Evolutionary conservation across 768 basidiomycete species (phyloP).

Genomic region (Tulasnella sp.): DNA sequence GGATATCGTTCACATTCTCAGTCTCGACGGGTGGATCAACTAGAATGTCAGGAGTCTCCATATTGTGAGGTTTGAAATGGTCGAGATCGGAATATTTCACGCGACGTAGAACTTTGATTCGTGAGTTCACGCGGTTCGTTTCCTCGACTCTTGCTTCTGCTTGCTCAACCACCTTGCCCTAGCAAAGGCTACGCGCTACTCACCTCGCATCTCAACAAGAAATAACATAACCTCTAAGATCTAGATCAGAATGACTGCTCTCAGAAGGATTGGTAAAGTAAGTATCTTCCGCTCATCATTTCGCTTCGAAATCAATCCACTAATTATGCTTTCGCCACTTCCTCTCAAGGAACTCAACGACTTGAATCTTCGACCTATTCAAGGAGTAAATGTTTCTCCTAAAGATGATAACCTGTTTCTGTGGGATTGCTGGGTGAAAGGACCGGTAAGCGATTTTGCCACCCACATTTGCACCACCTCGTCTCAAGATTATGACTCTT

Average conservation of each 20-base stretch:
- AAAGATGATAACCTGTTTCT: constrained; percentile 59
- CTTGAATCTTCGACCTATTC: not conserved
- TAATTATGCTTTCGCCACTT: not conserved
- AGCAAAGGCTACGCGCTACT: not conserved
- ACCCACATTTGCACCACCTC: not conserved
- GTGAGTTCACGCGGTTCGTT: not conserved
- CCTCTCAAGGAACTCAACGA: constrained; percentile 9
- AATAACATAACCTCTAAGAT: not conserved
- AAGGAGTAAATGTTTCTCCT: constrained; percentile 39
- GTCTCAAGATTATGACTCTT: not conserved
- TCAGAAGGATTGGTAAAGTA: constrained; percentile 13
- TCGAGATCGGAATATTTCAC: not conserved
- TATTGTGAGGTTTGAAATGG: not conserved
- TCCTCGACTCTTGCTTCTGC: no score
- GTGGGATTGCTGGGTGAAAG: constrained; percentile 70
- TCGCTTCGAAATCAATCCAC: constrained; percentile 51
- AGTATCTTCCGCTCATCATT: constrained; percentile 25
- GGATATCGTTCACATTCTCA: no score
- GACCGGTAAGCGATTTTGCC: constrained; percentile 38
- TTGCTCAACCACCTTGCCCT: not conserved
- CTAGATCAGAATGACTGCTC: constrained; percentile 4
- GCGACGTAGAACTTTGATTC: not conserved
- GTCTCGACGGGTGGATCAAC: not conserved
- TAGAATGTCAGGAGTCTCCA: not conserved
- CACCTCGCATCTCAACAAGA: not conserved